Base-by-base conservation (phyloP, 805 yeast genomes). In the Yueomyces sinensis region DNA sequence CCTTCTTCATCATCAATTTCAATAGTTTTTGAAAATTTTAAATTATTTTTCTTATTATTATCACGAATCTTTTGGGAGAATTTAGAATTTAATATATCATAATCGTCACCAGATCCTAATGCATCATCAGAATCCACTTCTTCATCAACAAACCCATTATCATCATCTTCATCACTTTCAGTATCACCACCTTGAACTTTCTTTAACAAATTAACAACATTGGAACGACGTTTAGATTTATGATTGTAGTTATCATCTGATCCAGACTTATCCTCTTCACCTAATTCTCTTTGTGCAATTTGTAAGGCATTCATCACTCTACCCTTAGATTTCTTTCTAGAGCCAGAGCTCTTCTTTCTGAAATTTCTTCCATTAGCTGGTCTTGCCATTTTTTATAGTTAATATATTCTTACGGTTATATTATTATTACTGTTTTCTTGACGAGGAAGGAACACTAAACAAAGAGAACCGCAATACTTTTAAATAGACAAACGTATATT, bases 71-170 rank as follows among this genome's bases (percentile, higher is more conserved):
- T 71, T 47, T 78, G 82, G 5, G 84, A 75, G 42, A 77, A 72
- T 49, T 72, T 78, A 22, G 82, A 72, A 53, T 72, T 69, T 45
- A 76, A 56, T 6, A 65, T 69, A 36, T 75, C 82, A 38, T 68
- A 72, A 35, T 75, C 83, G 44, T 80, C 87, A 38, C 71, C 93
- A 0, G 91, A 77, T 1, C 91, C 94, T 39, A 82, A 58, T 0
- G 94, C 95, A 46, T 81, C 95, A 54, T 86, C 95, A 1, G 94
- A 82, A 46, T 79, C 83, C 31, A 81, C 62, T 40, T 81, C 82
- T 48, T 74, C 82, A 46, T 74, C 81, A 32, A 63, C 72, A 41
- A 72, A 61, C 17, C 56, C 60, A 3, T 54, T 54, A 5, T 44
- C 58, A 11, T 43, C 51, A 18, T 49, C 47, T 17, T 40, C 45